phyloP scores from a whole-genome alignment of 2,329 filamentous ascomycete species.

The Westerdykella aurantiaca region DNA sequence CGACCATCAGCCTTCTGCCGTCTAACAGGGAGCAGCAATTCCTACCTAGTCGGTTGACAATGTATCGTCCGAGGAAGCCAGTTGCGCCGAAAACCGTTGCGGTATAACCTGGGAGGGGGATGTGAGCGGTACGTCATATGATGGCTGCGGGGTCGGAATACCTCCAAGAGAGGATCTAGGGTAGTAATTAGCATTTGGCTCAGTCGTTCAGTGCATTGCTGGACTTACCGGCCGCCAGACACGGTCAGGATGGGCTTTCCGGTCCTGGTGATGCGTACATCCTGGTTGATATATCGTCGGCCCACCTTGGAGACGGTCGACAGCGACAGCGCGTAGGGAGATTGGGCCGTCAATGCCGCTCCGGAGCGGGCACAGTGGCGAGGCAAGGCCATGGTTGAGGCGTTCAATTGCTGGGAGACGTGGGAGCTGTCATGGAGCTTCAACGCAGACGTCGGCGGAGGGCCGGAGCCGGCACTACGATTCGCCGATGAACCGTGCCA shows the following conservation, averaged over 20 bases:
- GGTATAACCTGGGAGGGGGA: slow-evolving; percentile 65
- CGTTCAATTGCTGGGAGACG: slow-evolving; percentile 34
- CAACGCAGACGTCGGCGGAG: slow-evolving; percentile 5
- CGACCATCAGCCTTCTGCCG: slow-evolving; percentile 13
- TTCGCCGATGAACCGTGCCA: slow-evolving; percentile 10
- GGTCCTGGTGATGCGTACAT: slow-evolving; percentile 89
- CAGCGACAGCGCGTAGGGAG: slow-evolving; percentile 21
- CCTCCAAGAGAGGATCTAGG: slow-evolving; percentile 77
- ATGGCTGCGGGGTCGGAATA: slow-evolving; percentile 38
- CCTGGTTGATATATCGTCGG: slow-evolving; percentile 51
- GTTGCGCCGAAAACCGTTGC: slow-evolving; percentile 97
- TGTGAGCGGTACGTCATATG: slow-evolving; percentile 25
- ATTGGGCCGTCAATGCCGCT: slow-evolving; percentile 32
- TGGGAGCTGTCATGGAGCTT: slow-evolving; percentile 18
- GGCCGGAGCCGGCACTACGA: slow-evolving; percentile 6
- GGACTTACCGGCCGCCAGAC: slow-evolving; percentile 76
- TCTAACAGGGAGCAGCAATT: background rate
- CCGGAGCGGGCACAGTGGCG: slow-evolving; percentile 37
- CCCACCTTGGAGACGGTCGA: slow-evolving; percentile 24
- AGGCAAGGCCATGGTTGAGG: slow-evolving; percentile 35
- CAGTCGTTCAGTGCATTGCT: slow-evolving; percentile 9
- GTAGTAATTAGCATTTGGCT: slow-evolving; percentile 7
- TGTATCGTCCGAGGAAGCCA: slow-evolving; percentile 91
- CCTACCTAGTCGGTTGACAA: slow-evolving; percentile 85
- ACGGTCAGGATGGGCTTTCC: slow-evolving; percentile 90